phyloP scores from a whole-genome alignment of 2,329 filamentous ascomycete species.

The Diplocarpon rosae region DNA sequence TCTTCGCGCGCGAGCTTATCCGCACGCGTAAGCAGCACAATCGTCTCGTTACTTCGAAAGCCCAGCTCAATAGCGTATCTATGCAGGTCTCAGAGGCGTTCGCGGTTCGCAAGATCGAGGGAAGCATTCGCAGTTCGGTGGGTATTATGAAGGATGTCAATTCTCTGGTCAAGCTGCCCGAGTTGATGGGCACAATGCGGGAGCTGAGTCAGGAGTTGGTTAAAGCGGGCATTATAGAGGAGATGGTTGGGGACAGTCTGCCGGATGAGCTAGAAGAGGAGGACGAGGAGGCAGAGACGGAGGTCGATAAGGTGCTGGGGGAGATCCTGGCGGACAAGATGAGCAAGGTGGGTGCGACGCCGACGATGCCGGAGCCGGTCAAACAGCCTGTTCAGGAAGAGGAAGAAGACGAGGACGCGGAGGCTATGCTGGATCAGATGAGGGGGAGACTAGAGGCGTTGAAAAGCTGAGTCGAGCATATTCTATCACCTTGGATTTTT shows the following conservation, averaged over 20 bases:
- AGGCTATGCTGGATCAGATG: conserved; percentile 92
- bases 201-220: conserved; percentile 80
- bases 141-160: conserved; percentile 98
- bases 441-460: conserved; percentile 79
- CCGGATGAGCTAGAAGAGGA: conserved; percentile 60
- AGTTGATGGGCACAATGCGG: conserved; percentile 80
- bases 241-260: conserved; percentile 84
- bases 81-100: conserved; percentile 99
- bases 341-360: conserved; percentile 50
- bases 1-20: conserved; percentile 81
- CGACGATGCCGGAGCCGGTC: conserved; percentile 40
- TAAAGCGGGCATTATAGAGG: conserved; percentile 93
- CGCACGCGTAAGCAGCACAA: conserved; percentile 64
- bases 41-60: conserved; percentile 75
- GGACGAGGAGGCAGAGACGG: conserved; percentile 64
- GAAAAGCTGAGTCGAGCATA: conserved; percentile 52
- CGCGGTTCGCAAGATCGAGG: conserved; percentile 89
- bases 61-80: conserved; percentile 82
- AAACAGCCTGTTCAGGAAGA: conserved; percentile 44
- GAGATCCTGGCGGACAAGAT: conserved; percentile 81
- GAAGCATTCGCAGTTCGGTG: conserved; percentile 73
- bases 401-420: conserved; percentile 74
- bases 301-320: conserved; percentile 86
- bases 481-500: not conserved
- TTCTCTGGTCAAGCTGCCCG: conserved; percentile 68